Evolutionary conservation across 1,139 yeast species (phyloP), one percentile per base, ranked within the genome.

Genomic region (Debaryomyces fabryi): DNA sequence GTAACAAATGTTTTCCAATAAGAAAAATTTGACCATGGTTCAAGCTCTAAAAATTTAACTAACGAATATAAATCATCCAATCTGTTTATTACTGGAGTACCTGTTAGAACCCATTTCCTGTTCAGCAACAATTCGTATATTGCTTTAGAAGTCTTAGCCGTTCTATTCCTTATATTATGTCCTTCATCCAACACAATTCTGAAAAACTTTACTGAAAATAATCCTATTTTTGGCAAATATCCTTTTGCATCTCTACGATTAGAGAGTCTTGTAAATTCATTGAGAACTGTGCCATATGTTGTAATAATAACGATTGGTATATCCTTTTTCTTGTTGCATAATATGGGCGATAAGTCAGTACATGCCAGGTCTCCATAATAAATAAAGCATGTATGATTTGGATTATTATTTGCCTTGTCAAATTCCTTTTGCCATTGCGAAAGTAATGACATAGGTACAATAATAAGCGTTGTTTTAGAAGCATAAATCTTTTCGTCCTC

Each of bases 371-470:
- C 79, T 0, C 97, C 97, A 63, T 92, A 92, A 61, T 92, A 91
- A 0, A 90, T 76, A 36, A 75, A 68, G 54, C 85, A 78, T 35
- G 65, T 60, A 49, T 75, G 77, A 27, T 71, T 64, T 0, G 69
- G 50, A 46, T 80, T 75, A 21, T 68, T 72, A 47, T 86, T 83
- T 0, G 85, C 80, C 47, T 79, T 78, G 2, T 78, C 80, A 57
- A 86, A 86, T 62, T 93, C 98, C 24, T 79, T 80, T 56, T 88
- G 88, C 99, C 99, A 93, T 65, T 93, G 99, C 0, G 91, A 74
- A 15, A 93, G 70, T 34, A 93, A 72, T 0, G 97, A 90, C 92
- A 91, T 90, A 0, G 98, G 98, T 0, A 92, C 92, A 3, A 93
- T 83, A 9, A 93, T 79, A 40, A 93, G 71, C 0, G 97, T 92